Base-by-base conservation (phyloP, 345 rosid genomes). In the Salix udensis region DNA sequence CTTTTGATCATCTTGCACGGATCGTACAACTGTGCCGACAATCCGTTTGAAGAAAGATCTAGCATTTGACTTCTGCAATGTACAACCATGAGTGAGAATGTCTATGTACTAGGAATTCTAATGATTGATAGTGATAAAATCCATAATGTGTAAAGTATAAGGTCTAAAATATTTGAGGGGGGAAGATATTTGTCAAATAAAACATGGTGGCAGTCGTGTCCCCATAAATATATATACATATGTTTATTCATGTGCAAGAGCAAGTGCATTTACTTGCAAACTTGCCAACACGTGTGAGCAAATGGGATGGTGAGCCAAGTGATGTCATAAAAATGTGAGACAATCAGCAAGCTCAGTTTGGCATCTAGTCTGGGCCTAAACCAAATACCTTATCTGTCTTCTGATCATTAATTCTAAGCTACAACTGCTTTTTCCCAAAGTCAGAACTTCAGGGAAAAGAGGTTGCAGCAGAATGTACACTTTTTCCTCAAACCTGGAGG, bases 1-100 rank as follows among this genome's bases (percentile, higher is more conserved):
- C 84, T 91, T 94, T 83, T 92, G 93, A 82, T 94, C 97, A 79
- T 94, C 98, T 76, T 94, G 93, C 75, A 91, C 92, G 7, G 97
- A 89, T 60, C 97, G 90, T 42, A 94, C 97, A 73, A 94, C 93
- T 3, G 92, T 92, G 80, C 95, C 92, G 80, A 92, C 95, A 75
- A 94, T 88, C 79, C 97, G 86, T 83, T 87, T 89, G 66, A 92
- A 90, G 82, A 94, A 86, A 62, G 97, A 94, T 78, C 83, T 91
- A 70, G 89, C 88, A 80, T 89, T 93, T 74, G 88, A 82, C 34
- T 87, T 80, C 98, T 96, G 91, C 80, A 82, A 82, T 68, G 79
- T 21, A 67, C n/a, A 68, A 36, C 52, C 37, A 75, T 44, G 52
- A 61, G 78, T 80, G 42, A 87, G 82, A 69, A 44, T 24, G 76